Evolutionary conservation across 2,329 filamentous ascomycete species (phyloP).

Genomic region (Sordariomycetes sp.): DNA sequence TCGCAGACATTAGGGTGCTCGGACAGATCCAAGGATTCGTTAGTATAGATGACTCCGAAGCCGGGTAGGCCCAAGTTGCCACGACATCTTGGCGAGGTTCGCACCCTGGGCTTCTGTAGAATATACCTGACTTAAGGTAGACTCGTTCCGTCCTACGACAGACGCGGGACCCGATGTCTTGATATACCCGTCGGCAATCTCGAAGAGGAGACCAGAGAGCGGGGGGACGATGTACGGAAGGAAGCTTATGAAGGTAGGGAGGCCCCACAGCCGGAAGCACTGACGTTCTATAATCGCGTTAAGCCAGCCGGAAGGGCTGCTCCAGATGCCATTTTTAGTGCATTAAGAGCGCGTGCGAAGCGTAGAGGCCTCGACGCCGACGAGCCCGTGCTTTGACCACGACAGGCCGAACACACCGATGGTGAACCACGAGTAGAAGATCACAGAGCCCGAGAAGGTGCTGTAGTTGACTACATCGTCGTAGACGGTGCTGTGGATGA

Average conservation of each 20-base stretch:
- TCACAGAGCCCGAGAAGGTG: conserved; percentile 1
- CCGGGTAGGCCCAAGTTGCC: conserved; percentile 7
- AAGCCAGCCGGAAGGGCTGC: conserved; percentile 8
- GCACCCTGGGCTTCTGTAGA: background rate
- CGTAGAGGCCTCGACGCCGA: conserved; percentile 8
- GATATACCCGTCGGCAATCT: conserved; percentile 9
- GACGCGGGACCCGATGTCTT: background rate
- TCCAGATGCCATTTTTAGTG: conserved; percentile 6
- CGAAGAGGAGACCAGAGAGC: conserved; percentile 7
- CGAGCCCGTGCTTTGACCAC: conserved; percentile 8
- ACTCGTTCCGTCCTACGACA: conserved; percentile 4
- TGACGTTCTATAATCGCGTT: background rate
- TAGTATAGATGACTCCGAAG: conserved; percentile 7
- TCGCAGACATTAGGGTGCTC: background rate
- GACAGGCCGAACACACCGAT: conserved; percentile 9
- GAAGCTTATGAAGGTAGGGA: conserved; percentile 5
- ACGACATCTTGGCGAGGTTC: background rate
- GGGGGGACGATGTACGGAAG: conserved; percentile 8
- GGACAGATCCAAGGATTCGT: background rate
- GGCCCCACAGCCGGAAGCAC: conserved; percentile 5
- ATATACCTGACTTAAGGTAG: background rate
- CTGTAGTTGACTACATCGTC: conserved; percentile 6
- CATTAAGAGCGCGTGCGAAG: conserved; percentile 5
- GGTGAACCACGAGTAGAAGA: conserved; percentile 9
- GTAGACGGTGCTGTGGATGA: background rate